Conservation (phyloP, 2,329 filamentous ascomycete genomes). For the Stagonosporopsis chrysanthemi region DNA sequence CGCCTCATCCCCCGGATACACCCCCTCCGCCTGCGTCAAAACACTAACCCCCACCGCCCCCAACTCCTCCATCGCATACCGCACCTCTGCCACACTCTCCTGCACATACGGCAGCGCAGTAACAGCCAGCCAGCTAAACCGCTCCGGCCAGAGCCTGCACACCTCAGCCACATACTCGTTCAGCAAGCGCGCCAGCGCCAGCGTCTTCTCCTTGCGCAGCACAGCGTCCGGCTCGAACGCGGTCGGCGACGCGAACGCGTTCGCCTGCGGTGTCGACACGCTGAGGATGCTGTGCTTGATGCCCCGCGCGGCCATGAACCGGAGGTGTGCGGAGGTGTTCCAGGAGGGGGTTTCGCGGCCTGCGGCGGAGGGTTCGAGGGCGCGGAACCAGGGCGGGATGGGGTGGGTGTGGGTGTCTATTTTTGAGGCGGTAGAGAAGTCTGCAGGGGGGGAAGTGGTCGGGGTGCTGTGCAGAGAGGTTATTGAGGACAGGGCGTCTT, state of each 20-base stretch:
- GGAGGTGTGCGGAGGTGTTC: constrained; percentile 37
- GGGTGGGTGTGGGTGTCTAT: constrained; percentile 50
- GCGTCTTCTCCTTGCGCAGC: constrained; percentile 32
- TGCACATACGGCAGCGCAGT: constrained; percentile 42
- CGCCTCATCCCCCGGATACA: constrained; percentile 41
- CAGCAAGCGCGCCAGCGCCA: constrained; percentile 45
- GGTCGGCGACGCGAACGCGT: constrained; percentile 33
- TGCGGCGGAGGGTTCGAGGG: constrained; percentile 43
- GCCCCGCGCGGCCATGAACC: constrained; percentile 41
- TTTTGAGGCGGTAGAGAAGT: constrained; percentile 30
- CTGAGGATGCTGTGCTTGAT: constrained; percentile 44
- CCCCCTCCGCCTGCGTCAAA: constrained; percentile 45
- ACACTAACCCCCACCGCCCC: constrained; percentile 43
- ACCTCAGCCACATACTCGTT: constrained; percentile 44
- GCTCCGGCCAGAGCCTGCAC: constrained; percentile 32
- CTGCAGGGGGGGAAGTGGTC: constrained; percentile 2
- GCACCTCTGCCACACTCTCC: constrained; percentile 38
- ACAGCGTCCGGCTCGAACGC: constrained; percentile 14
- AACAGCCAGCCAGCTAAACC: constrained; percentile 41
- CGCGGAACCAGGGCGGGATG: constrained; percentile 46
- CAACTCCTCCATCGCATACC: constrained; percentile 41
- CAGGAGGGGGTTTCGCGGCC: constrained; percentile 45
- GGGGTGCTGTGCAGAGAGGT: constrained; percentile 23
- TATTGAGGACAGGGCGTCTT: constrained; percentile 41
- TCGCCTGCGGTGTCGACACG: constrained; percentile 46